These are phyloP conservation scores for Pilasporangium apinafurcum DNA, from an alignment of 352 stramenopile genomes.

Conservation along the genomic window DNA sequence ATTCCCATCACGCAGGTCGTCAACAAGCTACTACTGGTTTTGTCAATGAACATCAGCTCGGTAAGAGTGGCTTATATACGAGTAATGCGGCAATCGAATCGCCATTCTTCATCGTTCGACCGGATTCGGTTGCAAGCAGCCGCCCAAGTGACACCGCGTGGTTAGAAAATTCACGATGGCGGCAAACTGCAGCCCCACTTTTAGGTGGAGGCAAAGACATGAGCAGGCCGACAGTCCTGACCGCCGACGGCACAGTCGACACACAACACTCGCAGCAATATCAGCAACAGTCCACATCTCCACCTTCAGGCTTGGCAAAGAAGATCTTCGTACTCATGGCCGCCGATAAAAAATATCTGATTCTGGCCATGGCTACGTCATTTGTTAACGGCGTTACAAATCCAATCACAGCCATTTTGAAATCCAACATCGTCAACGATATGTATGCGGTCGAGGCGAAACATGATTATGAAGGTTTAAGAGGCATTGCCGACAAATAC, in stretches of 20 bases:
- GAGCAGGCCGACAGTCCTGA: too few relatives aligned
- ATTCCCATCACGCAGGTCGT: too few relatives aligned
- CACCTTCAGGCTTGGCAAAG: slow-evolving; percentile 4
- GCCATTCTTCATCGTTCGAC: slow-evolving; percentile 8
- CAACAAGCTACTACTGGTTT: too few relatives aligned
- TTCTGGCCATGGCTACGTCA: slow-evolving; percentile 10
- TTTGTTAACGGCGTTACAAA: slow-evolving; percentile 10
- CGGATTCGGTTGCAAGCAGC: slow-evolving; percentile 7
- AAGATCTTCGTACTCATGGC: slow-evolving; percentile 8
- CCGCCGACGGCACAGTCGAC: too few relatives aligned
- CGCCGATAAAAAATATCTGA: slow-evolving; percentile 8
- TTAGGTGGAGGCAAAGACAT: too few relatives aligned
- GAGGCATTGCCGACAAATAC: slow-evolving; percentile 9
- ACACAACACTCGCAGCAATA: too few relatives aligned
- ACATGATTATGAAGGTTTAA: slow-evolving; percentile 4
- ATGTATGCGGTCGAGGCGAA: slow-evolving; percentile 11
- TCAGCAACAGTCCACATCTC: neutral
- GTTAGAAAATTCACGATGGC: slow-evolving; percentile 3
- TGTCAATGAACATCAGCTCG: too few relatives aligned
- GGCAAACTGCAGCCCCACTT: too few relatives aligned
- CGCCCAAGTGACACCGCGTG: slow-evolving; percentile 11
- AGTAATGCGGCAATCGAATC: slow-evolving; percentile 1
- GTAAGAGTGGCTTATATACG: neutral
- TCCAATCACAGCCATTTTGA: slow-evolving; percentile 8
- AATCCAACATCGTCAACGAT: slow-evolving; percentile 14